A percentile compares a stretch with the other conserved stretches of the same genome.
phyloP scores from a whole-genome alignment of 2,329 filamentous ascomycete species.

The Epichloe coenophiala region DNA sequence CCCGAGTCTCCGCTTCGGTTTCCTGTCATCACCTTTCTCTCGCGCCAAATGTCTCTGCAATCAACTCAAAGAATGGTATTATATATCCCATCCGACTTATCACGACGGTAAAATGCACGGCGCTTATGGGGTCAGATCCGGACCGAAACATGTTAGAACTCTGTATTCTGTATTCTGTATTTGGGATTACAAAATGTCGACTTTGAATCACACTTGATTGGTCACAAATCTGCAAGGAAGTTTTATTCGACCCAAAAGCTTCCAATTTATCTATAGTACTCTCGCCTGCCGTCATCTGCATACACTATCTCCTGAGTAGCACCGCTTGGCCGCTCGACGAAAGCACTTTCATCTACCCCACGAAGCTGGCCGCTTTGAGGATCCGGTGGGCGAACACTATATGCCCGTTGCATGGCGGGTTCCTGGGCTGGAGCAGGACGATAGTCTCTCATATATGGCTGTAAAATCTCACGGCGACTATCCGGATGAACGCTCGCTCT shows the following conservation, averaged over 20 bases:
- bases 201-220: no score
- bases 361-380: slow-evolving; percentile 12
- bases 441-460: slow-evolving; percentile 21
- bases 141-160: no score
- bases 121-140: no score
- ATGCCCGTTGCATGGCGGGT: slow-evolving; percentile 16
- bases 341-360: slow-evolving; percentile 26
- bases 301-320: slow-evolving; percentile 32
- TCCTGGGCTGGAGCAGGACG: slow-evolving; percentile 11
- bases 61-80: no score
- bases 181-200: no score
- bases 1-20: no score
- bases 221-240: neutral
- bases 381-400: slow-evolving; percentile 29
- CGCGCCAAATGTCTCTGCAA: no score
- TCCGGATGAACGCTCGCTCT: slow-evolving; percentile 15
- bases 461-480: slow-evolving; percentile 15
- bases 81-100: no score
- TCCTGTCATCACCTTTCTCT: no score
- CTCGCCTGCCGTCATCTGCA: slow-evolving; percentile 25
- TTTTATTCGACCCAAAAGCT: neutral
- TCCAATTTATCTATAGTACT: slow-evolving; percentile 19
- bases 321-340: slow-evolving; percentile 29
- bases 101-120: no score
- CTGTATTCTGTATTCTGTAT: no score